Base-by-base conservation (phyloP, 2,329 filamentous ascomycete species). In the Mollisia scopiformis region DNA sequence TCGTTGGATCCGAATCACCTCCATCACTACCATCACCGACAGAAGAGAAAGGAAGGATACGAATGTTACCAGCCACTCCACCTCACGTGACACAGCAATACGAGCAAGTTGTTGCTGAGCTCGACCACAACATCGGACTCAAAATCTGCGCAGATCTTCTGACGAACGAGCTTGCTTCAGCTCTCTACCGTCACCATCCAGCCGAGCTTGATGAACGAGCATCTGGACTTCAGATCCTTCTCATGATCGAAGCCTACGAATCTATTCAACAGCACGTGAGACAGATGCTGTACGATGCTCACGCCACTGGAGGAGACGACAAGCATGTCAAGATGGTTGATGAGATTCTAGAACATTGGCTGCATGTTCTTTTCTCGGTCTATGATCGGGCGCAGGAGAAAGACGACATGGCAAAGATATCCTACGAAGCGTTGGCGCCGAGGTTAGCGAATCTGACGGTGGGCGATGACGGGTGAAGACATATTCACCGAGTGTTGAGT, bases 221-320 rank as follows among this genome's bases (percentile, higher is more conserved):
- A 3, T 71, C 70, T 28, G 68, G 69, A 37, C 54, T 73, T 7
- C 68, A 73, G 46, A 69, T 73, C 30, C 49, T 70, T 7, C 68
- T 72, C 31, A 71, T 73, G 69, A 73, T 73, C 25, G 71, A 73
- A 58, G 63, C 70, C 1, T 73, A 73, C 46, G 71, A 73, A 56
- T 66, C 62, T 1, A 57, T 70, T 2, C 67, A 68, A 37, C 58
- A 67, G 35, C 63, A 67, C 13, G 49, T 71, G 5, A 57, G 64
- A n/a, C 55, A 65, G 30, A 62, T 66, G 21, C 47, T 65, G 10
- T 56, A 58, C 31, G 53, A 64, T 3, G 43, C 61, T 16, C 55
- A 58, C 7, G 56, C 62, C 3, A 66, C 50, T 1, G 53, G 39
- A 6, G 50, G 60, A 27, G 37, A 55, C n/a, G 58, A 60, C 23